Base-by-base conservation (phyloP, 1,284 basidiomycete species). In the Austroboletus novae-zelandiae region DNA sequence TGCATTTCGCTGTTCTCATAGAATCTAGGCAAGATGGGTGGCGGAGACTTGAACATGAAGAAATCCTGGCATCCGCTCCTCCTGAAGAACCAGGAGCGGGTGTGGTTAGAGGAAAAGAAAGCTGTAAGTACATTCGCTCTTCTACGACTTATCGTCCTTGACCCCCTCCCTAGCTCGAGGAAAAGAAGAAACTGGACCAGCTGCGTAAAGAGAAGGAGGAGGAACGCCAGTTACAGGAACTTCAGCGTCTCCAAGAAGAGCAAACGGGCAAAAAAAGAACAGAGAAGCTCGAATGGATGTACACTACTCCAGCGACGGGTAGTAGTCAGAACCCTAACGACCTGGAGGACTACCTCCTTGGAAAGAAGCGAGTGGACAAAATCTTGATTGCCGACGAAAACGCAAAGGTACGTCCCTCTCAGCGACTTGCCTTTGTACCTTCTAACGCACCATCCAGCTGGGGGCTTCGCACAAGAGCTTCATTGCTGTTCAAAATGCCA, bases 61-160 rank as follows among this genome's bases (percentile, higher is more conserved):
- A 95, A 96, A 81, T 93, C 92, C 59, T 98, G 95, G 94, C 94
- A 98, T 72, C 93, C 94, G 79, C 89, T 96, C 80, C 91, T 98
- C 75, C 74, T 96, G 74, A 93, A 92, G 71, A 97, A 98, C 76
- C 95, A 98, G 86, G 94, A 98, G 85, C 85, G 89, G 80, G 96
- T 99, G 64, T 99, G 97, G 96, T 83, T 98, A 56, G 90, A 96
- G 72, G 96, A 99, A 74, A 94, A 97, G 82, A 89, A 91, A 68
- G 94, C 94, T 52, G 90, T 91, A 67, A 64, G 88, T 77, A 17
- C 32, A 15, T n/a, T 34, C 6, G 14, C 31, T 40, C 4, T 15
- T 48, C 25, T 50, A 39, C 18, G 43, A 18, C 20, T 25, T 43
- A 36, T 40, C 41, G 30, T 45, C n/a, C 43, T 52, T 59, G 44